phyloP scores from a whole-genome alignment of 192 early-diverging fungal genomes.

The Gaertneriomyces semiglobifer region DNA sequence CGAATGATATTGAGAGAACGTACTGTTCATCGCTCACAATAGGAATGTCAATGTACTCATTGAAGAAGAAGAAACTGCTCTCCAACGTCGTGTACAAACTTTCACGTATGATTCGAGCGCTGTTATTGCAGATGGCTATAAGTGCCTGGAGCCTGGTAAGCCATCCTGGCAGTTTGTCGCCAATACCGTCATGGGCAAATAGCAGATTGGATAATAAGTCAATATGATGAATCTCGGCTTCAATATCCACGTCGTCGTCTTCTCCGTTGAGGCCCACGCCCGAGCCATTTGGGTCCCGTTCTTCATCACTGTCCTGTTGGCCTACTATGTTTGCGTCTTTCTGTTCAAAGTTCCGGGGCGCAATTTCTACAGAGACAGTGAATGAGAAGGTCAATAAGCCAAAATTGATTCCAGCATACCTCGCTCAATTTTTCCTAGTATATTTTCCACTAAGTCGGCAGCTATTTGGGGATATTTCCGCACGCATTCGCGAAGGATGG shows the following conservation, averaged over 20 bases:
- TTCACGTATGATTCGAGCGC: slow-evolving; percentile 41
- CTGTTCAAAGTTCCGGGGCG: background rate
- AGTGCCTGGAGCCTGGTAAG: slow-evolving; percentile 41
- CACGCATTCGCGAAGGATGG: slow-evolving; percentile 45
- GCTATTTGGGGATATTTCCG: slow-evolving; percentile 41
- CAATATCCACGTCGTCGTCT: slow-evolving; percentile 39
- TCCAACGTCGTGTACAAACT: slow-evolving; percentile 47
- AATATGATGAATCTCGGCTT: slow-evolving; percentile 43
- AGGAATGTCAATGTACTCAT: slow-evolving; percentile 54
- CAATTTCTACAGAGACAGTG: too few species aligned
- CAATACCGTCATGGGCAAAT: slow-evolving; percentile 46
- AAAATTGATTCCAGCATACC: background rate
- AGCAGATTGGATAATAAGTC: slow-evolving; percentile 51
- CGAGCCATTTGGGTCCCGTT: background rate
- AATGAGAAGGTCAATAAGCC: too few species aligned
- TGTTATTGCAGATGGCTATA: slow-evolving; percentile 34
- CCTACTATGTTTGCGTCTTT: background rate
- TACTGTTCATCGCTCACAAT: slow-evolving; percentile 59
- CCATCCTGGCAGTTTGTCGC: slow-evolving; percentile 35
- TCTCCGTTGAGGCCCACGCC: slow-evolving; percentile 4
- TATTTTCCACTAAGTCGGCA: slow-evolving; percentile 31
- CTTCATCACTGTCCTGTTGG: background rate
- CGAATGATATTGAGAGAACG: slow-evolving; percentile 10
- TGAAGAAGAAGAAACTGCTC: slow-evolving; percentile 56
- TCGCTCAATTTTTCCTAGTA: slow-evolving; percentile 20